phyloP scores from a whole-genome alignment of 306 rosid genomes.

The Dryas alaskensis region DNA sequence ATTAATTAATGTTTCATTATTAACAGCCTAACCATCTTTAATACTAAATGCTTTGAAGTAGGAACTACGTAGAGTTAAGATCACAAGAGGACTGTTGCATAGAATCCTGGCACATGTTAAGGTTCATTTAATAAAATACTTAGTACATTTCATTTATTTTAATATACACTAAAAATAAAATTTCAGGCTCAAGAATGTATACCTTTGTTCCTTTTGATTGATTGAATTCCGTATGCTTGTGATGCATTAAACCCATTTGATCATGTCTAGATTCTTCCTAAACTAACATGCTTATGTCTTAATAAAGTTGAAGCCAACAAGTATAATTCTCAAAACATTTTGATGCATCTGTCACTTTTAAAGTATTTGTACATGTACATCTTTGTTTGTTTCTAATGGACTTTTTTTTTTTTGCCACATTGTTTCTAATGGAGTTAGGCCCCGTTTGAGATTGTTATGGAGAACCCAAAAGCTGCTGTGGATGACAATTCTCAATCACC shows the following conservation, averaged over 20 bases:
- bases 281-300: neutral
- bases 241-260: too few species aligned
- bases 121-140: too few species aligned
- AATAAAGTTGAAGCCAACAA: neutral
- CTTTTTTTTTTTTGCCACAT: neutral
- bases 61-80: neutral
- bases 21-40: neutral
- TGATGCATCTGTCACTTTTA: neutral
- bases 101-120: neutral
- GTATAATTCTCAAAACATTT: neutral
- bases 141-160: too few species aligned
- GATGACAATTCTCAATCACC: too few species aligned
- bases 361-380: neutral
- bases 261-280: neutral
- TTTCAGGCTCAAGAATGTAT: too few species aligned
- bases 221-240: too few species aligned
- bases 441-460: too few species aligned
- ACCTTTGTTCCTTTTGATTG: too few species aligned
- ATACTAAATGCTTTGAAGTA: neutral
- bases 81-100: neutral
- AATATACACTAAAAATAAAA: too few species aligned
- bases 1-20: too few species aligned
- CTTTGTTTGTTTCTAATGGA: neutral
- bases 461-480: too few species aligned
- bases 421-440: neutral